phyloP scores from a whole-genome alignment of 2,329 filamentous ascomycete species.

The Penicillium glabrum region DNA sequence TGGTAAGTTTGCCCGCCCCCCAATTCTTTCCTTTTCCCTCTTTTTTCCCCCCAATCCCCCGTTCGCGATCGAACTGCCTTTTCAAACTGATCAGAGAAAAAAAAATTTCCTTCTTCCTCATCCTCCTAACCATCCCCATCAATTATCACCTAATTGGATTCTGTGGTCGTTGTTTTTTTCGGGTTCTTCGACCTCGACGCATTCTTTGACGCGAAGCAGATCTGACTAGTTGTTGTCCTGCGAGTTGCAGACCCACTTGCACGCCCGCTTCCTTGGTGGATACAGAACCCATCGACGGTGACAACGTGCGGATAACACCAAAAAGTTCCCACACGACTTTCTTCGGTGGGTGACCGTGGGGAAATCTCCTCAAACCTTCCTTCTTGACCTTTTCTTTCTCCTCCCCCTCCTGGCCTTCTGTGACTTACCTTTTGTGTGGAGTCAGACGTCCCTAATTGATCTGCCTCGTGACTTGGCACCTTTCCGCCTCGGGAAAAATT shows the following conservation, averaged over 20 bases:
- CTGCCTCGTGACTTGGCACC: constrained; percentile 19
- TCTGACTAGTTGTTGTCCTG: constrained; percentile 36
- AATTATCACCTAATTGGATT: constrained; percentile 3
- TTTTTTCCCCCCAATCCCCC: constrained; percentile 16
- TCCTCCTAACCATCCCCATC: constrained; percentile 6
- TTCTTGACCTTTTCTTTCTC: constrained; percentile 24
- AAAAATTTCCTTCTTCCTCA: constrained; percentile 11
- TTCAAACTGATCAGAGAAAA: constrained; percentile 13
- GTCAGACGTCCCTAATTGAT: constrained; percentile 31
- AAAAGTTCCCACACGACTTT: constrained; percentile 40
- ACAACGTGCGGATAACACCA: constrained; percentile 43
- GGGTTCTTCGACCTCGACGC: constrained; percentile 3
- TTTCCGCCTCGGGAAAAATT: constrained; percentile 20
- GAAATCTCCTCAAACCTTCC: constrained; percentile 37
- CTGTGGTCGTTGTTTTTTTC: constrained; percentile 1
- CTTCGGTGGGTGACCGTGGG: constrained; percentile 42
- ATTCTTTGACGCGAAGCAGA: constrained; percentile 36
- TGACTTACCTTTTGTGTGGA: constrained; percentile 32
- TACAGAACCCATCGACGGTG: constrained; percentile 38
- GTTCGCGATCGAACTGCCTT: constrained; percentile 14
- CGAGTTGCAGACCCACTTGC: constrained; percentile 37
- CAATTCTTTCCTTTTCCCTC: constrained; percentile 14
- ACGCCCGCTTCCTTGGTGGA: constrained; percentile 41
- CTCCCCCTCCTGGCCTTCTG: constrained; percentile 11
- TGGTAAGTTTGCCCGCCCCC: constrained; percentile 19